Percentiles rank a stretch among this genome's conserved stretches.
These are phyloP conservation scores for Triticum monococcum DNA, from an alignment of 176 grass and related monocot species.

Conservation along the genomic window DNA sequence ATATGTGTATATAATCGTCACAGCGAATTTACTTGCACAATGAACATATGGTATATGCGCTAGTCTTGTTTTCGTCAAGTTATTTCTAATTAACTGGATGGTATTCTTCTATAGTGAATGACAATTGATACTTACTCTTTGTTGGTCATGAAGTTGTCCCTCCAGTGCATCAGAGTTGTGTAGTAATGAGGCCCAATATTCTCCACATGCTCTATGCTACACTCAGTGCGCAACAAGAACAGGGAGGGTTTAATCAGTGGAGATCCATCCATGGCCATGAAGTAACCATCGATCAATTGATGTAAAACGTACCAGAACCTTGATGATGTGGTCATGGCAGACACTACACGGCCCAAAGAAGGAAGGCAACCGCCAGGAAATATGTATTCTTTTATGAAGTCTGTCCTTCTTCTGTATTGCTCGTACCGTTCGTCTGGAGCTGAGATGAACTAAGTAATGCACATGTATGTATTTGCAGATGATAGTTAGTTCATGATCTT, in stretches of 20 bases:
- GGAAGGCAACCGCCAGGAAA: slow-evolving; percentile 4
- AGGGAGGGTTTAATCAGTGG: background rate
- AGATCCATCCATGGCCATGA: background rate
- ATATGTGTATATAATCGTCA: background rate
- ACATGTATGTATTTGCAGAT: background rate
- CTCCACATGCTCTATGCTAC: background rate
- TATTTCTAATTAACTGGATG: background rate
- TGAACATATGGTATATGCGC: background rate
- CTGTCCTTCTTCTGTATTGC: background rate
- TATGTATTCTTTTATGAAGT: slow-evolving; percentile 12
- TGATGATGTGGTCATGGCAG: background rate
- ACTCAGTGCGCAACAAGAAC: background rate
- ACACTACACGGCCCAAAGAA: background rate
- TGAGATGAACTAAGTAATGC: background rate
- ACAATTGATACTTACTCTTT: background rate
- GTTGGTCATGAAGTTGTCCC: background rate
- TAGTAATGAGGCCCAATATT: background rate
- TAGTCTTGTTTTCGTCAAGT: background rate
- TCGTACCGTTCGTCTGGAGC: background rate
- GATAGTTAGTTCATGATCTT: background rate
- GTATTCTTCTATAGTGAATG: background rate
- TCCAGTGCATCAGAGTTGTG: background rate
- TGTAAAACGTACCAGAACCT: background rate
- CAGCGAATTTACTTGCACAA: background rate
- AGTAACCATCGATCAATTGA: background rate